Evolutionary conservation across 768 basidiomycete genomes (phyloP), one percentile per base, ranked within the genome.

Genomic region (Sporobolomyces roseus): DNA sequence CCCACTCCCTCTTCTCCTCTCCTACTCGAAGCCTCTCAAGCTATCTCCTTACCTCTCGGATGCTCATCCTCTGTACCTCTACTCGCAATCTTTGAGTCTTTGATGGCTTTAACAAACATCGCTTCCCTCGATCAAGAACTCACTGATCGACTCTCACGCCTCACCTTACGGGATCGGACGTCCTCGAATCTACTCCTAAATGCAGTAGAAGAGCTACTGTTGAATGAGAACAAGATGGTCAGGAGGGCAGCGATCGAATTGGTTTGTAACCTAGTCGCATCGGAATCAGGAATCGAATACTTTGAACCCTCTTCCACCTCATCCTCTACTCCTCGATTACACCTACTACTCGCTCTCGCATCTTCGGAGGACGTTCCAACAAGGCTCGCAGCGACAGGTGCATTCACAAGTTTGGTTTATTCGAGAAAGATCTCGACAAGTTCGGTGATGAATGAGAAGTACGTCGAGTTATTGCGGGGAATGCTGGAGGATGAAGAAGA

Each of bases 91-190:
- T 99, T 99, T 75, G 96, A 99, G 78, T 86, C 87, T 5, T 82
- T 93, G 74, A 97, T 98, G 94, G 93, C 92, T 1, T 82, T 99
- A 60, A 99, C 96, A 12, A 99, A 99, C 77, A 80, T 98, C 49
- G 87, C 94, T 0, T 93, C 92, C 23, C 83, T 90, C 59, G 84
- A 84, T 55, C 80, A 85, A 0, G 83, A 85, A 35, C 78, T 87
- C 13, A 86, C 90, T 4, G 81, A 84, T 25, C 84, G 87, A 52
- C 84, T 96, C 54, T 87, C 86, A 2, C 51, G 81, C 83, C 0
- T 83, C 85, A 13, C 29, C 46, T 23, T 67, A 43, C 48, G 85
- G 85, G 58, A 61, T n/a, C n/a, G n/a, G n/a, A 9, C 13, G 16
- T 19, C 38, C 2, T 8, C 41, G 1, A 3, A 77, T 90, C 35